phyloP scores from a whole-genome alignment of 129 eudicot genomes.

The Helianthus tuberosus region DNA sequence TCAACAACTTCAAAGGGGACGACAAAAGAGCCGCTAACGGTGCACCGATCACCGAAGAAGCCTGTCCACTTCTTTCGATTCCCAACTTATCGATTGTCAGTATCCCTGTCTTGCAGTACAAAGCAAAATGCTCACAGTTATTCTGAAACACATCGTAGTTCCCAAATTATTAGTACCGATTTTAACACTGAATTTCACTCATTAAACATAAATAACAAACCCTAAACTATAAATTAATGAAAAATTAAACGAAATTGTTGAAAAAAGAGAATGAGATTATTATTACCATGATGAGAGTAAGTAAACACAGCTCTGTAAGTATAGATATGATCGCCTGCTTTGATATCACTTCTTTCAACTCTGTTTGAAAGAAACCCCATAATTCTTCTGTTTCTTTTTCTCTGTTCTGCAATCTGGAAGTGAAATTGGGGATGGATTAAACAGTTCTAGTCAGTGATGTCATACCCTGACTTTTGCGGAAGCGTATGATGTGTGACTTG shows the following conservation, averaged over 20 bases:
- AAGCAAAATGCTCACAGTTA: constrained; percentile 90
- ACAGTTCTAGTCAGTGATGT: neutral
- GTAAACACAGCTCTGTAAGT: constrained; percentile 97
- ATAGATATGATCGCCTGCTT: constrained; percentile 92
- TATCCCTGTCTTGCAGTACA: constrained; percentile 88
- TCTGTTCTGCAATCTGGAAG: neutral
- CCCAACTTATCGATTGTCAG: constrained; percentile 66
- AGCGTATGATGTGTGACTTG: too few species aligned
- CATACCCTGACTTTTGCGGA: too few species aligned
- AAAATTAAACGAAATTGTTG: neutral
- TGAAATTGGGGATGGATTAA: constrained; percentile 11
- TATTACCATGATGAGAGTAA: constrained; percentile 93
- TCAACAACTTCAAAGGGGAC: constrained; percentile 60
- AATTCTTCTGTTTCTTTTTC: neutral
- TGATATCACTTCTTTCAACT: constrained; percentile 73
- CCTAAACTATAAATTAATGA: constrained; percentile 23
- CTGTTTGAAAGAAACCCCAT: constrained; percentile 92
- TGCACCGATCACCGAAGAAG: constrained; percentile 73
- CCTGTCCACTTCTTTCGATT: constrained; percentile 84
- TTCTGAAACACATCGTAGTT: constrained; percentile 74
- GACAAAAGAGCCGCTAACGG: constrained; percentile 80
- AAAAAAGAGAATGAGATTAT: neutral
- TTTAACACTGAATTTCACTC: constrained; percentile 3
- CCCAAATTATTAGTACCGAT: constrained; percentile 34
- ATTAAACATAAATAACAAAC: neutral